Evolutionary conservation across 768 basidiomycete genomes (phyloP), one percentile per base, ranked within the genome.

Genomic region (Pisolithus orientalis): DNA sequence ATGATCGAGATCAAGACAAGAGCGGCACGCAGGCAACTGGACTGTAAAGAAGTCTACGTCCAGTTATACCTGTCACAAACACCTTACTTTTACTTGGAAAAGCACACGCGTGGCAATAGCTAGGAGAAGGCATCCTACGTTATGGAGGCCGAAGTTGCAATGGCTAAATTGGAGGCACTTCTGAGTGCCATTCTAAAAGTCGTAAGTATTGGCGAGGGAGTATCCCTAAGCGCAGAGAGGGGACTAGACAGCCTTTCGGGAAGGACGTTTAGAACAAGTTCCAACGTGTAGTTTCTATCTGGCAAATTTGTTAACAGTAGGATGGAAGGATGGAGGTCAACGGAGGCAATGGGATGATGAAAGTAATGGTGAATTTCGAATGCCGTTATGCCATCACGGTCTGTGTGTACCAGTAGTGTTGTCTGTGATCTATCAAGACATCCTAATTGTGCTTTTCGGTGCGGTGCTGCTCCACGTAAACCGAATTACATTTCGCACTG

Each of bases 21-120:
- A n/a, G 58, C 65, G 1, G 27, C 42, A 5, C 34, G 44, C 17
- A 57, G 65, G 6, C 61, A 67, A 13, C 70, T 71, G 52, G 71
- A 83, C 59, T 87, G 85, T 84, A 69, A 60, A 27, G 83, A 85
- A 13, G 68, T 71, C 1, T 87, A 81, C 62, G 79, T 82, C 0
- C 86, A 88, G 61, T 66, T 88, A 11, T 83, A 77, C 62, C 75
- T 90, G 50, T 86, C 87, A 5, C 82, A 84, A 61, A 88, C 84
- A 0, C 68, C 75, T 2, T 75, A 80, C 57, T 74, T 82, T 52
- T 82, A 79, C 61, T 68, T 85, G 49, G 86, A 77, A 0, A 67
- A 77, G 39, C 85, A 89, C 62, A 60, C 70, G 13, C 64, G 71
- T 3, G 87, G 87, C 1, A 67, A 76, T 5, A 48, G 61, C 6